Conservation (phyloP, 306 rosid genomes). For the Fragaria iinumae region DNA sequence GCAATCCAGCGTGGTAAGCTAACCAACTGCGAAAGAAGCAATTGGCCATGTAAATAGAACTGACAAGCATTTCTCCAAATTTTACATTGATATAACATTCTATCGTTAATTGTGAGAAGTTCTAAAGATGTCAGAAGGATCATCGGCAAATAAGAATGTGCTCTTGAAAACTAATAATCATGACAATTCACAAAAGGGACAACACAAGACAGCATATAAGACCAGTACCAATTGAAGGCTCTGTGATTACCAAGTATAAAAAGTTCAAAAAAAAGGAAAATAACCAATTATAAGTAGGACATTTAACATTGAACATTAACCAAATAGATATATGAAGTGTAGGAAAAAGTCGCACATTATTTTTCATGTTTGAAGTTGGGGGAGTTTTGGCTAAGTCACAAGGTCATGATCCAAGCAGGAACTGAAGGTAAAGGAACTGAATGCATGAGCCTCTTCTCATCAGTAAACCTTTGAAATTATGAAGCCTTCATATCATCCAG, state of each 20-base stretch:
- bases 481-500: constrained; percentile 85
- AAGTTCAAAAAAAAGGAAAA: not conserved
- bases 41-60: not conserved
- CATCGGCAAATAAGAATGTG: not conserved
- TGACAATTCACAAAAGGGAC: not conserved
- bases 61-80: not conserved
- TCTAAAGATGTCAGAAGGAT: not conserved
- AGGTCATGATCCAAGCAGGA: not conserved
- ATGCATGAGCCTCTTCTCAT: not conserved
- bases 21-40: not conserved
- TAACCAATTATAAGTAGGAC: not conserved
- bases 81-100: not conserved
- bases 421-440: not conserved
- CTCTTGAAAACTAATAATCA: not conserved
- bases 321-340: not conserved
- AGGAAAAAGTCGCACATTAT: constrained; percentile 9
- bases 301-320: not conserved
- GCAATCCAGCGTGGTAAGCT: not conserved
- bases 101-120: not conserved
- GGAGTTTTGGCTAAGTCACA: not conserved
- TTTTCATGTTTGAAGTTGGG: constrained; percentile 7
- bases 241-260: not conserved
- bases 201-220: not conserved
- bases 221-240: not conserved
- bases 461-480: not conserved